phyloP scores from a whole-genome alignment of 192 early-diverging fungal genomes.

The Rhizophagus sp. region DNA sequence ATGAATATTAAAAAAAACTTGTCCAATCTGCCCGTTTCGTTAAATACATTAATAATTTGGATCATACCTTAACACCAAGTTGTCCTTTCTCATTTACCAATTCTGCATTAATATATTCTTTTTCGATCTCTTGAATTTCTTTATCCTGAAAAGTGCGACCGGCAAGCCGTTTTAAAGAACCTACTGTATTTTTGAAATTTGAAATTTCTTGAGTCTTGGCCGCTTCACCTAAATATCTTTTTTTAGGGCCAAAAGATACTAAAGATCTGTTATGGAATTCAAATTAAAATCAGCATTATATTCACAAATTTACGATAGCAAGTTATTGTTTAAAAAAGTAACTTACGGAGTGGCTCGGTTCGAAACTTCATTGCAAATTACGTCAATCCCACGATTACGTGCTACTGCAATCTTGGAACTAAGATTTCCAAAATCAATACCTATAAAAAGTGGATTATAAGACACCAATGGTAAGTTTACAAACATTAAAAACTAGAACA shows the following conservation, averaged over 20 bases:
- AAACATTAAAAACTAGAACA: background rate
- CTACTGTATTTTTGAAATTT: constrained; percentile 97
- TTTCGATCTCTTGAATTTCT: constrained; percentile 82
- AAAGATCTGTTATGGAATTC: constrained; percentile 59
- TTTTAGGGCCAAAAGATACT: constrained; percentile 93
- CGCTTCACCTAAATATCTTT: constrained; percentile 92
- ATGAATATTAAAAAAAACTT: background rate
- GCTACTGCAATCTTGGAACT: constrained; percentile 96
- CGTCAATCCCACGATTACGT: constrained; percentile 97
- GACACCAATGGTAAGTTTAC: background rate
- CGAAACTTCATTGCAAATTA: constrained; percentile 95
- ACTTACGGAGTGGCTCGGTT: constrained; percentile 94
- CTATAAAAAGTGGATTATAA: constrained; percentile 44
- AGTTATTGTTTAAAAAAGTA: background rate
- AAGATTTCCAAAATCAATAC: constrained; percentile 97
- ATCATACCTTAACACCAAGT: constrained; percentile 70
- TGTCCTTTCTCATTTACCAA: constrained; percentile 81
- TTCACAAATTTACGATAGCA: background rate
- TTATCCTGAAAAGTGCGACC: constrained; percentile 85
- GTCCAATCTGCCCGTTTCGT: background rate
- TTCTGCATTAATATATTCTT: constrained; percentile 79
- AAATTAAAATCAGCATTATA: background rate
- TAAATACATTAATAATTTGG: background rate
- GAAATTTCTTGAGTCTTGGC: constrained; percentile 95
- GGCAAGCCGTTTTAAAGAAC: constrained; percentile 85